These are phyloP conservation scores for Trichoderma sp. DNA, from an alignment of 2,329 filamentous ascomycete species.

Conservation along the genomic window DNA sequence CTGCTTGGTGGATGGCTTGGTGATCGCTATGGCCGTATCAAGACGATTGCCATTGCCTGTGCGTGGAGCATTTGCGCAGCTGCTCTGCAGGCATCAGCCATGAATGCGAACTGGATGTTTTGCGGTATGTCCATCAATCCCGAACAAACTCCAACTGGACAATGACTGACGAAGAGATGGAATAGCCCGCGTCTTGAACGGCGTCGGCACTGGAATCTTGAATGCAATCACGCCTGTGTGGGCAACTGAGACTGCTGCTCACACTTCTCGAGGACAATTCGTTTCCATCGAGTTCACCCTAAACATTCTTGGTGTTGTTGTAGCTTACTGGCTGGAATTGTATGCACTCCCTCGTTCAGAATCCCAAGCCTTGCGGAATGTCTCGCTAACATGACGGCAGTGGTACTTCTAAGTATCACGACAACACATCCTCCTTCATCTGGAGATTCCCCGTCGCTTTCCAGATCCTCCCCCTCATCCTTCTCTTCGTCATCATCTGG, in stretches of 20 bases:
- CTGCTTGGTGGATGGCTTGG: conserved; percentile 65
- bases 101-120: conserved; percentile 71
- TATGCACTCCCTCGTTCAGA: conserved; percentile 7
- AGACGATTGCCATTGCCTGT: conserved; percentile 62
- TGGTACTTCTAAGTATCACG: conserved; percentile 62
- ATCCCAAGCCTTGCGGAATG: neutral
- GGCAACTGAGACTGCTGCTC: conserved; percentile 69
- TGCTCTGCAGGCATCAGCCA: conserved; percentile 64
- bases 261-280: conserved; percentile 68
- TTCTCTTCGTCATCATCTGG: conserved; percentile 59
- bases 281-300: conserved; percentile 73
- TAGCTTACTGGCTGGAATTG: conserved; percentile 62
- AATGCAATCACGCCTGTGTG: conserved; percentile 73
- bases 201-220: conserved; percentile 68
- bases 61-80: conserved; percentile 64
- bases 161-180: neutral
- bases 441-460: conserved; percentile 73
- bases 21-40: conserved; percentile 64
- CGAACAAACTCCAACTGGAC: neutral
- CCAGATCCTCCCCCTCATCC: conserved; percentile 65
- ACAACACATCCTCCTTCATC: conserved; percentile 58
- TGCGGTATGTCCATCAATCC: conserved; percentile 49
- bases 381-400: conserved; percentile 27
- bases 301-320: conserved; percentile 70
- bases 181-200: conserved; percentile 48